Evolutionary conservation across 2,329 filamentous ascomycete species (phyloP).

Genomic region (Clarireedia paspali): DNA sequence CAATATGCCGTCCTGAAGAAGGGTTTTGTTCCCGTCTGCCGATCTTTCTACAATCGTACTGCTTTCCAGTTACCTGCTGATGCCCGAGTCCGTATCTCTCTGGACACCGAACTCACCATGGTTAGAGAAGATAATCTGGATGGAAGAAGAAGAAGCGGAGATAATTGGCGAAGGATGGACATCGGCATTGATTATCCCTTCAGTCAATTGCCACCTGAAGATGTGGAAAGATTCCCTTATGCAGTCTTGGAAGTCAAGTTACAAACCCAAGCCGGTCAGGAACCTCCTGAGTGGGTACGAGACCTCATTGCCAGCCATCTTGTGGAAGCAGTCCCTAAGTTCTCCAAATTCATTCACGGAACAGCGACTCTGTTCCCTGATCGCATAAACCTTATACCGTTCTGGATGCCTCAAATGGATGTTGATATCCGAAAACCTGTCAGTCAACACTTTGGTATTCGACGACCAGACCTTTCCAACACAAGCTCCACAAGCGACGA

Average conservation of each 20-base stretch:
- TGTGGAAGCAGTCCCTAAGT: conserved; percentile 97
- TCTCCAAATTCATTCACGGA: conserved; percentile 98
- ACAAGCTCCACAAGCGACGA: conserved; percentile 73
- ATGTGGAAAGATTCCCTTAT: conserved; percentile 89
- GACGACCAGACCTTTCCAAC: conserved; percentile 65
- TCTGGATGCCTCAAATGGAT: conserved; percentile 98
- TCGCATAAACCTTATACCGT: conserved; percentile 83
- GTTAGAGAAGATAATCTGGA: conserved; percentile 91
- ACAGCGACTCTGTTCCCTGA: conserved; percentile 80
- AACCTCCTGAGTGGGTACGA: conserved; percentile 93
- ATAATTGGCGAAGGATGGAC: conserved; percentile 95
- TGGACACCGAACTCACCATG: conserved; percentile 95
- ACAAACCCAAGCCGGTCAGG: conserved; percentile 90
- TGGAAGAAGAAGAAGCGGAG: conserved; percentile 63
- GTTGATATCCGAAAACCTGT: conserved; percentile 92
- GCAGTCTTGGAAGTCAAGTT: conserved; percentile 95
- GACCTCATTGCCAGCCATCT: conserved; percentile 89
- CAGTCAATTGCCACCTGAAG: conserved; percentile 73
- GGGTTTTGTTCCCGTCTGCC: conserved; percentile 79
- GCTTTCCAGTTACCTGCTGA: conserved; percentile 97
- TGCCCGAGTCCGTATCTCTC: conserved; percentile 88
- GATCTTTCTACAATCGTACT: conserved; percentile 96
- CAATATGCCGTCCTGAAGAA: conserved; percentile 90
- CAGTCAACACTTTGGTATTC: conserved; percentile 84
- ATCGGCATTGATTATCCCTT: conserved; percentile 97